Evolutionary conservation across 192 early-diverging fungal species (phyloP).

Genomic region (Backusella morwellensis): DNA sequence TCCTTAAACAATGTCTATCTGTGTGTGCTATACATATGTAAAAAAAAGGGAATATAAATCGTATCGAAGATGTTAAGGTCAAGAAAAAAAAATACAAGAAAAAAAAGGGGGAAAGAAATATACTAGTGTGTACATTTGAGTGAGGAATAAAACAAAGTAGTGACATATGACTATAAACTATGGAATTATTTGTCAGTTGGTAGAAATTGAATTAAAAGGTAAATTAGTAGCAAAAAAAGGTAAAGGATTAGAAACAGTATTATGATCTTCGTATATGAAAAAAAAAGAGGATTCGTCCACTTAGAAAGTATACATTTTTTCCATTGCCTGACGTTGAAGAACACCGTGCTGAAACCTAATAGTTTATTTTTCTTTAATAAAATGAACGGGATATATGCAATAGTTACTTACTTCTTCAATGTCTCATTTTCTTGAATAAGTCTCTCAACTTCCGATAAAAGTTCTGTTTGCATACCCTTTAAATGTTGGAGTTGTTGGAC

Average conservation of each 20-base stretch:
- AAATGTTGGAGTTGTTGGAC: constrained; percentile 45
- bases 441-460: constrained; percentile 34
- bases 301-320: constrained; percentile 41
- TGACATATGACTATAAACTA: background rate
- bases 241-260: background rate
- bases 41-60: background rate
- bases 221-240: constrained; percentile 5
- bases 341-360: constrained; percentile 36
- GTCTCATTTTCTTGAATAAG: constrained; percentile 28
- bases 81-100: constrained; percentile 17
- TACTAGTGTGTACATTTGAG: constrained; percentile 1
- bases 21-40: constrained; percentile 7
- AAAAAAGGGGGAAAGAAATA: background rate
- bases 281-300: background rate
- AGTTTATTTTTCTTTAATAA: background rate
- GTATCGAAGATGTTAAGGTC: background rate
- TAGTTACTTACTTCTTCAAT: constrained; percentile 24
- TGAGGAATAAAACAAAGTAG: background rate
- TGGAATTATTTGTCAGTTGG: background rate
- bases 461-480: constrained; percentile 34
- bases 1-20: background rate
- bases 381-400: background rate
- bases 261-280: background rate
- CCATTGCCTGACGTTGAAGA: constrained; percentile 39
- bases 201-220: background rate